Evolutionary conservation across 257 asterid genomes (phyloP).

Genomic region (Gentiana macrophylla): DNA sequence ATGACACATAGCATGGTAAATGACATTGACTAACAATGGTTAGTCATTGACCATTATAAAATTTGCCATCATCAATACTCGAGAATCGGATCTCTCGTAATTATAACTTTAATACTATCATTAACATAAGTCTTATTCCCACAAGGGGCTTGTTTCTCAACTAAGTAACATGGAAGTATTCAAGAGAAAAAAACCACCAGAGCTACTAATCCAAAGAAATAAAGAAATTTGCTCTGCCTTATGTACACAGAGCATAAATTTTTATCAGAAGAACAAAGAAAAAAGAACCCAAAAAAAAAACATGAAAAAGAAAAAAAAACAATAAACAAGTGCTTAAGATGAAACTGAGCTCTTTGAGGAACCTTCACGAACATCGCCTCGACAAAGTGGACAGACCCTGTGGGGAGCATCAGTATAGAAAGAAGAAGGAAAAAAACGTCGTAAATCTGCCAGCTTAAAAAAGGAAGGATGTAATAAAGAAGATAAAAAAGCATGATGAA

Average conservation of each 20-base stretch:
- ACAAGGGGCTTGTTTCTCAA: conserved; percentile 2
- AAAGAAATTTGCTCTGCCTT: conserved; percentile 1
- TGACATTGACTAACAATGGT: too few species aligned
- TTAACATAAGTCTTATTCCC: too few species aligned
- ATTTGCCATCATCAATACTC: too few species aligned
- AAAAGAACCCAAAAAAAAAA: too few species aligned
- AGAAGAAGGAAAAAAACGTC: neutral
- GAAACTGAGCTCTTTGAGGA: conserved; percentile 28
- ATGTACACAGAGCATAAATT: conserved; percentile 8
- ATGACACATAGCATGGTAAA: too few species aligned
- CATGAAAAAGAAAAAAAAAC: too few species aligned
- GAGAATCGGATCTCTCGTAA: too few species aligned
- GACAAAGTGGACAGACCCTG: conserved; percentile 93
- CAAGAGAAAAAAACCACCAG: neutral
- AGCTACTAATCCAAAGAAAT: too few species aligned
- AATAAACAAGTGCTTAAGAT: conserved; percentile 16
- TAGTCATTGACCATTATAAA: too few species aligned
- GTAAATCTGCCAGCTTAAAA: neutral
- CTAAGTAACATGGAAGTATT: neutral
- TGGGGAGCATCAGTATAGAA: conserved; percentile 20
- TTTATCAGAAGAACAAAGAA: neutral
- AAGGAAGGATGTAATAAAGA: conserved; percentile 2
- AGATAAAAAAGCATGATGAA: too few species aligned
- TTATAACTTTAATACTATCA: too few species aligned
- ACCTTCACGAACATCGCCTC: conserved; percentile 75